These are phyloP conservation scores for Vanderwaltozyma verrucispora DNA, from an alignment of 805 yeast species.

Conservation along the genomic window DNA sequence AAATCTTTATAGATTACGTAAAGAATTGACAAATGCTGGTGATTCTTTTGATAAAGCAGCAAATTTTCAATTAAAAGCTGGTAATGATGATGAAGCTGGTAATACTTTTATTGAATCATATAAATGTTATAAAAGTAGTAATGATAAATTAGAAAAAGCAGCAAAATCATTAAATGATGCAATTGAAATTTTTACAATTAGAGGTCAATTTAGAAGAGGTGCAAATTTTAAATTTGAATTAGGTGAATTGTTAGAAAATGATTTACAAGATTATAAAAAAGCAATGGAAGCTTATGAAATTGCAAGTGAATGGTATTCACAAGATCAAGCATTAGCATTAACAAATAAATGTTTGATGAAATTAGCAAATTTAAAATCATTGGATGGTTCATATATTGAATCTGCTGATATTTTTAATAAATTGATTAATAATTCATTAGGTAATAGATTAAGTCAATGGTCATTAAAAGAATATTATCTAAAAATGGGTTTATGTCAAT, in stretches of 20 bases:
- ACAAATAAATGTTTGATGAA: slow-evolving; percentile 81
- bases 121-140: slow-evolving; percentile 65
- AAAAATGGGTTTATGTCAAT: slow-evolving; percentile 70
- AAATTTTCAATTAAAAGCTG: slow-evolving; percentile 60
- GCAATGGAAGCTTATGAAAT: slow-evolving; percentile 77
- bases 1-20: slow-evolving; percentile 70
- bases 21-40: slow-evolving; percentile 69
- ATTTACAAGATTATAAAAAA: slow-evolving; percentile 50
- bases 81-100: slow-evolving; percentile 82
- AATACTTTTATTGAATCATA: slow-evolving; percentile 83
- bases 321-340: slow-evolving; percentile 87
- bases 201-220: slow-evolving; percentile 94
- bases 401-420: slow-evolving; percentile 73
- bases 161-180: slow-evolving; percentile 60
- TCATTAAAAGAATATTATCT: slow-evolving; percentile 84
- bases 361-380: slow-evolving; percentile 81
- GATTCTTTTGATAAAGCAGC: slow-evolving; percentile 81
- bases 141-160: slow-evolving; percentile 30
- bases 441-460: slow-evolving; percentile 77
- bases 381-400: slow-evolving; percentile 58
- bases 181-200: slow-evolving; percentile 68
- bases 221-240: slow-evolving; percentile 90
- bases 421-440: slow-evolving; percentile 65
- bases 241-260: slow-evolving; percentile 76
- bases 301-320: slow-evolving; percentile 93